These are phyloP conservation scores for Neoconidiobolus thromboides DNA, from an alignment of 371 early-diverging fungal species.

Conservation along the genomic window DNA sequence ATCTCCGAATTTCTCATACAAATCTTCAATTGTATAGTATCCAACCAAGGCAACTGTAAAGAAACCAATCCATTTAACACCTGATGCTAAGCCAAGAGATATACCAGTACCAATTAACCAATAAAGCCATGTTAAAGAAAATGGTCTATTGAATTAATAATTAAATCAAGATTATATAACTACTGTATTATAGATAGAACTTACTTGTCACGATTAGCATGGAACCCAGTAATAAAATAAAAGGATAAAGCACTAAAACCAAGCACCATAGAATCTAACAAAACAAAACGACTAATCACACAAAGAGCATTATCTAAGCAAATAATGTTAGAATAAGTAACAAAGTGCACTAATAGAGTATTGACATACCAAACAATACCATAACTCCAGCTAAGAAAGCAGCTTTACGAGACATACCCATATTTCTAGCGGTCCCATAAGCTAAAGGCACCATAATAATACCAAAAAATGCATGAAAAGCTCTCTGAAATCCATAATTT, in stretches of 20 bases:
- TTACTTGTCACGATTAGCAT: conserved; percentile 46
- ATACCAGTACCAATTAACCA: conserved; percentile 81
- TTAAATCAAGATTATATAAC: neutral
- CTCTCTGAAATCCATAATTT: conserved; percentile 84
- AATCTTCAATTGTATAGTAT: conserved; percentile 75
- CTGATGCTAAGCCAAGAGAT: conserved; percentile 76
- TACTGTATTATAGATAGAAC: conserved; percentile 6
- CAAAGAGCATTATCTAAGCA: conserved; percentile 59
- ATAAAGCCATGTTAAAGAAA: conserved; percentile 65
- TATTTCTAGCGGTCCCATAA: conserved; percentile 69
- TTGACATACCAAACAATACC: conserved; percentile 48
- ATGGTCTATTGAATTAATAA: conserved; percentile 27
- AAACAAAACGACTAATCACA: conserved; percentile 86
- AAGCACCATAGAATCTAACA: conserved; percentile 95
- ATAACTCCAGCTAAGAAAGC: conserved; percentile 58
- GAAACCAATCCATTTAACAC: conserved; percentile 99
- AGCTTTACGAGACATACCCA: conserved; percentile 43
- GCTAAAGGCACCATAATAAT: conserved; percentile 86
- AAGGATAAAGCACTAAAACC: conserved; percentile 77
- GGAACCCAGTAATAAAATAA: conserved; percentile 54
- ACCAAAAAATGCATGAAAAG: conserved; percentile 80
- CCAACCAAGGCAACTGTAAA: conserved; percentile 92
- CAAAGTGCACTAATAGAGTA: neutral
- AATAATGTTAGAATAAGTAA: neutral
- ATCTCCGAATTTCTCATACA: conserved; percentile 87